Base-by-base conservation (phyloP, 768 basidiomycete species). In the Tricholoma furcatifolium region DNA sequence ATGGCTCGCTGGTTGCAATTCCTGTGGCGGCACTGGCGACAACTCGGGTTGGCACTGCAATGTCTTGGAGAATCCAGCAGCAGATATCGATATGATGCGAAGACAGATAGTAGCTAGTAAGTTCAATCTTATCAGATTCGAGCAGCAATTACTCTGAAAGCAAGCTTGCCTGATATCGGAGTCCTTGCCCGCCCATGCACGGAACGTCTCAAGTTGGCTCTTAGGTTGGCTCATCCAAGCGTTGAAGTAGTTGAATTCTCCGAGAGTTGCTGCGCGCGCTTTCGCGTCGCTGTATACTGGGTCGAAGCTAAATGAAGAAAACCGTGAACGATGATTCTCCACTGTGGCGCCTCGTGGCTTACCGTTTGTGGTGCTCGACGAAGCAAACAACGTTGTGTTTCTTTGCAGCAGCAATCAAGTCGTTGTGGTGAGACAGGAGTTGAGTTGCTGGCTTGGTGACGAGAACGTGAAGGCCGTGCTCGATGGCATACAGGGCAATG, bases 221-320 rank as follows among this genome's bases (percentile, higher is more conserved):
- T 97, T 97, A 39, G 94, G 94, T 68, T 96, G 94, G 64, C 90
- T 93, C 94, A 97, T 97, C 92, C 94, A 96, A 34, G 93, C 91
- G 60, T 76, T 91, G 82, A 93, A 96, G 71, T 93, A 96, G 73
- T 94, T 96, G 74, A 94, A 93, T 69, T 95, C 91, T 31, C 93
- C 92, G 21, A 95, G 77, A 6, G 80, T 70, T 23, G 77, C 80
- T 24, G 88, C 88, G 47, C 87, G 84, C 4, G 84, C 86, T 62
- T 84, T 87, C 35, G 93, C 94, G 65, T 97, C 93, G 62, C 88
- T 88, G 74, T 97, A 96, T 11, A 87, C 92, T 5, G 94, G 94
- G 70, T 96, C 93, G 63, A 86, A 91, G 43, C 85, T 87, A 42
- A n/a, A n/a, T 31, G 46, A 50, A 31, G 36, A 34, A 32, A 23